phyloP scores from a whole-genome alignment of 371 early-diverging fungal genomes.

The Mortierella sp. region DNA sequence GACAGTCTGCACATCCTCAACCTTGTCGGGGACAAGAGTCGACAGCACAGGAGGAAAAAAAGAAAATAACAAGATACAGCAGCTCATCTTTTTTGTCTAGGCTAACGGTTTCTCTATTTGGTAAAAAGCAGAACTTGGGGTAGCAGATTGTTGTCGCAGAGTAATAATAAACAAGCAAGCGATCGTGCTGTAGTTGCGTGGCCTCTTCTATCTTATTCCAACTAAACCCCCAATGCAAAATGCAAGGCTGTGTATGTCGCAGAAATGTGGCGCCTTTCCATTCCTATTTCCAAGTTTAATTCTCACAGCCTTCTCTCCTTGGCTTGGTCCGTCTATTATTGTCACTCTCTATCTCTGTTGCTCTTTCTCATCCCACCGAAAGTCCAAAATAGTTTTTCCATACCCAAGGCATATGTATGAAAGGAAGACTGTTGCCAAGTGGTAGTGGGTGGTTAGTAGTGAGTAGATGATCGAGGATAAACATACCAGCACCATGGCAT shows the following conservation, averaged over 20 bases:
- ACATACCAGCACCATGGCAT: background rate
- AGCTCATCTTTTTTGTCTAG: background rate
- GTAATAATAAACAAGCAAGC: background rate
- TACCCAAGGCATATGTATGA: background rate
- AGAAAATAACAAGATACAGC: too few relatives aligned
- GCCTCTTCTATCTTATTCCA: background rate
- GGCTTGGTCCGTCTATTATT: constrained; percentile 6
- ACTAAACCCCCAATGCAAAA: background rate
- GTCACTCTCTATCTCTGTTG: background rate
- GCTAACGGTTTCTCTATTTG: constrained; percentile 7
- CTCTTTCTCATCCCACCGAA: background rate
- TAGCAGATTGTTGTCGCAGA: too few relatives aligned
- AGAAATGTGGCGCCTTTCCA: background rate
- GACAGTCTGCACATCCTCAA: background rate
- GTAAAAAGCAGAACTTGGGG: background rate
- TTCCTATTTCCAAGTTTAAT: background rate
- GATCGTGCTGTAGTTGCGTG: constrained; percentile 4
- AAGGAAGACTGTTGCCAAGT: background rate
- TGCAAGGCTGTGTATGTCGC: constrained; percentile 4
- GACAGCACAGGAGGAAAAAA: background rate
- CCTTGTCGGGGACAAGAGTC: constrained; percentile 13
- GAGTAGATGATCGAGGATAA: constrained; percentile 6
- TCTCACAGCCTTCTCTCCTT: constrained; percentile 9
- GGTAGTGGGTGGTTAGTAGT: too few relatives aligned
- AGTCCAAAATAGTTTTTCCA: constrained; percentile 15